These are phyloP conservation scores for Suhomyces sp. DNA, from an alignment of 805 yeast species.

Conservation along the genomic window DNA sequence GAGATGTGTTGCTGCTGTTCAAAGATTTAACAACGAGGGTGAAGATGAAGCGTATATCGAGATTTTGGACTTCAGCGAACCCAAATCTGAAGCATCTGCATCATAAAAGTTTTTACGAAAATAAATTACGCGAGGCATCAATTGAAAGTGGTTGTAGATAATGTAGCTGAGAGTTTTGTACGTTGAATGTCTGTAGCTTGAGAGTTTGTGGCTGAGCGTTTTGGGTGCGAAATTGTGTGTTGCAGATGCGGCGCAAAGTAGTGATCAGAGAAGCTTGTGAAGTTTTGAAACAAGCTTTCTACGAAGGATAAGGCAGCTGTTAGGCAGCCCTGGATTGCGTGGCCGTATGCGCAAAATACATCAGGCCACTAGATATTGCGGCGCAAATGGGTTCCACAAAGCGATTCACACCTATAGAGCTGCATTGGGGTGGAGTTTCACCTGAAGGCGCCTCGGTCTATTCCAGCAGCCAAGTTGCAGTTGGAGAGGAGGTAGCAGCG, in stretches of 20 bases:
- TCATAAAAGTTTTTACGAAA: not conserved
- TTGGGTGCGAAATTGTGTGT: not conserved
- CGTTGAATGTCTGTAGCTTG: too few relatives aligned
- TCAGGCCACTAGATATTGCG: not conserved
- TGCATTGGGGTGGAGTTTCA: not conserved
- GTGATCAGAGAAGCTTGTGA: too few relatives aligned
- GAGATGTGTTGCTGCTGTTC: conserved; percentile 89
- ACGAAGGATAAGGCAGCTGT: not conserved
- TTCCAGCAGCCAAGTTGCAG: not conserved
- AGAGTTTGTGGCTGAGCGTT: not conserved
- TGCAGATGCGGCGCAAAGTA: not conserved
- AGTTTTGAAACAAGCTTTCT: not conserved
- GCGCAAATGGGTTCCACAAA: not conserved
- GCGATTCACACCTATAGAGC: not conserved
- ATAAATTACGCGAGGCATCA: not conserved
- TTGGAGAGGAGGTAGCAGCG: not conserved
- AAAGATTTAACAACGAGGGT: conserved; percentile 44
- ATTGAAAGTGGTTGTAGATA: not conserved
- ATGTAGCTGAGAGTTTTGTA: too few relatives aligned
- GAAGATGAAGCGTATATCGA: conserved; percentile 70
- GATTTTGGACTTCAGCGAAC: conserved; percentile 71
- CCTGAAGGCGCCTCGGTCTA: not conserved
- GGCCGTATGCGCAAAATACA: not conserved
- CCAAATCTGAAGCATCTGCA: conserved; percentile 9
- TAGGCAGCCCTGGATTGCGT: not conserved